phyloP scores from a whole-genome alignment of 345 rosid genomes.

The Lagerstroemia speciosa region DNA sequence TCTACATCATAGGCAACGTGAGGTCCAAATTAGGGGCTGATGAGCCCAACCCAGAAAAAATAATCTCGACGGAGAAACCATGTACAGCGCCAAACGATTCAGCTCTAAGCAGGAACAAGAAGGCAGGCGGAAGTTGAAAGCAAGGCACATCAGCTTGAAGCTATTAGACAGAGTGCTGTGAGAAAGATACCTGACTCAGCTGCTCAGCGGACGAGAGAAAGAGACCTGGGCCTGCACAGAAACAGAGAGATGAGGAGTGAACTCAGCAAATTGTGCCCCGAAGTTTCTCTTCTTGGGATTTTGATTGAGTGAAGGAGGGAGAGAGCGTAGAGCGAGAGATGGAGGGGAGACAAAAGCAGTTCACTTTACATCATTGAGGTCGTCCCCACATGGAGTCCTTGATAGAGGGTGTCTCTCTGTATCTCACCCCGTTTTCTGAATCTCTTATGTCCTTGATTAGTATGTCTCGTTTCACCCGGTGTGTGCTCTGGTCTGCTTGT shows the following conservation, averaged over 20 bases:
- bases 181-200: too few relatives aligned
- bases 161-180: too few relatives aligned
- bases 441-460: background rate
- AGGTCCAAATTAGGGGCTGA: background rate
- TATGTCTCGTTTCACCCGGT: too few relatives aligned
- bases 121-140: background rate
- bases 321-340: constrained; percentile 2
- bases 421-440: background rate
- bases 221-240: background rate
- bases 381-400: constrained; percentile 19
- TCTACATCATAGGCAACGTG: background rate
- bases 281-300: background rate
- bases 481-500: too few relatives aligned
- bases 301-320: background rate
- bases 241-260: background rate
- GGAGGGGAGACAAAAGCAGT: constrained; percentile 15
- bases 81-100: too few relatives aligned
- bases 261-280: background rate
- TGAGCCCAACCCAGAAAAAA: constrained; percentile 1
- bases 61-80: background rate
- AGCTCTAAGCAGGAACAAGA: background rate
- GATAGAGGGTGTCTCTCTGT: background rate
- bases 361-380: constrained; percentile 17
- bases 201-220: background rate
- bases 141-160: background rate